Conservation (phyloP, 2,329 filamentous ascomycete species). For the Sphaerulina populicola region DNA sequence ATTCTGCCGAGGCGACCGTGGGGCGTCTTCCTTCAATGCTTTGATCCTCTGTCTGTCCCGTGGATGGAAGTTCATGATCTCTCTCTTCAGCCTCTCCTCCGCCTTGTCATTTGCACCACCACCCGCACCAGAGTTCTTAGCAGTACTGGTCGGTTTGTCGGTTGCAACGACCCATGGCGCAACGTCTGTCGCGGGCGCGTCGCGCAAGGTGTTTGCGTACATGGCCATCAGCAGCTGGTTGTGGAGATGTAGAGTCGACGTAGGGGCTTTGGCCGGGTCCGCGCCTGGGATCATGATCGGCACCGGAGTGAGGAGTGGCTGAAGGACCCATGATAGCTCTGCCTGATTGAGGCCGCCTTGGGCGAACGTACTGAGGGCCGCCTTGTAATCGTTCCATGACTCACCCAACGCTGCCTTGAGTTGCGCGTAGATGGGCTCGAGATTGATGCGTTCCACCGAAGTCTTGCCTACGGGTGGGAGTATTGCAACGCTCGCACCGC, state of each 20-base stretch:
- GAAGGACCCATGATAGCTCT: constrained; percentile 50
- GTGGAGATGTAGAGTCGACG: constrained; percentile 45
- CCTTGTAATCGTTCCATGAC: constrained; percentile 54
- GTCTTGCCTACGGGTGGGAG: constrained; percentile 26
- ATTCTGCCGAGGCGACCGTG: constrained; percentile 15
- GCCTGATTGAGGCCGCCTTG: constrained; percentile 53
- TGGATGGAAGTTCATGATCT: constrained; percentile 55
- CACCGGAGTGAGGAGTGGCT: constrained; percentile 47
- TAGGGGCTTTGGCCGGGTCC: constrained; percentile 9
- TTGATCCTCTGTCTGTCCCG: constrained; percentile 50
- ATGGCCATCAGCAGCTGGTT: constrained; percentile 54
- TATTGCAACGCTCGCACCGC: constrained; percentile 34
- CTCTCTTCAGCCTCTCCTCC: constrained; percentile 55
- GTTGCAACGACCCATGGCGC: constrained; percentile 58
- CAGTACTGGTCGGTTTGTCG: constrained; percentile 67
- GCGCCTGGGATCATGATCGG: constrained; percentile 32
- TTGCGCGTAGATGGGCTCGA: constrained; percentile 55
- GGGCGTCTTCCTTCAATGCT: constrained; percentile 22
- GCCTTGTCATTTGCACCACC: constrained; percentile 50
- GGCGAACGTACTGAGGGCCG: constrained; percentile 49
- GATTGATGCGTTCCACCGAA: constrained; percentile 53
- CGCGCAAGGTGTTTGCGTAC: constrained; percentile 51
- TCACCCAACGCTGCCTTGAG: constrained; percentile 53
- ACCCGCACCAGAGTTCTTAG: constrained; percentile 41
- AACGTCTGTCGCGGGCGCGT: constrained; percentile 51